A percentile compares a stretch with the other conserved stretches of the same genome.
These are phyloP conservation scores for Penicillium expansum DNA, from an alignment of 2,329 filamentous ascomycete genomes.

Conservation along the genomic window DNA sequence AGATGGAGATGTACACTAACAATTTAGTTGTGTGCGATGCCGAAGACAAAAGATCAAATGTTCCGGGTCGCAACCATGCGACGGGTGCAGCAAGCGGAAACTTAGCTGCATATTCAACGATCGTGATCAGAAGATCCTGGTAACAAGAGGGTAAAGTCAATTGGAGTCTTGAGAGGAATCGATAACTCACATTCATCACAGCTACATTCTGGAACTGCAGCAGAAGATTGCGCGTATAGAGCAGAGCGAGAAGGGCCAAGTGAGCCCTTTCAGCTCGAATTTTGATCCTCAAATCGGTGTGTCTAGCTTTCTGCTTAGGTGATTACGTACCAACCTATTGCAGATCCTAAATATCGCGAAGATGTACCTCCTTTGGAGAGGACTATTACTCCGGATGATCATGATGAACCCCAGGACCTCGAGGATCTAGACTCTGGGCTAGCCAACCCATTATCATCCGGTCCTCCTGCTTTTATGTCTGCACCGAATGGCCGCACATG, in stretches of 20 bases:
- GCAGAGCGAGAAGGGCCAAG: constrained; percentile 14
- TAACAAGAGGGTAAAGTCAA: constrained; percentile 45
- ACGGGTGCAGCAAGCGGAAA: constrained; percentile 46
- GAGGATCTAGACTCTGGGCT: constrained; percentile 36
- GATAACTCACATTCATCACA: constrained; percentile 14
- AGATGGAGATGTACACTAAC: not conserved
- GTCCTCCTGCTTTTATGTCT: constrained; percentile 44
- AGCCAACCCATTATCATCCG: constrained; percentile 45
- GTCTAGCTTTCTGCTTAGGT: not conserved
- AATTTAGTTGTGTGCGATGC: constrained; percentile 45
- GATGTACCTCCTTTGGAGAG: constrained; percentile 20
- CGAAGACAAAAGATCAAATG: constrained; percentile 49
- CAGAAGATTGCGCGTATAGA: constrained; percentile 28
- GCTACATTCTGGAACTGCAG: constrained; percentile 40
- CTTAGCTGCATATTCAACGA: constrained; percentile 46
- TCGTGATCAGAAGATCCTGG: constrained; percentile 50
- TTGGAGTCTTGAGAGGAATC: not conserved
- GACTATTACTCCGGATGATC: constrained; percentile 10
- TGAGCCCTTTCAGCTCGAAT: constrained; percentile 20
- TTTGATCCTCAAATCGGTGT: constrained; percentile 14
- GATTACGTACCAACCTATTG: constrained; percentile 2
- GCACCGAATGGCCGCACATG: constrained; percentile 45
- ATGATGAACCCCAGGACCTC: constrained; percentile 16
- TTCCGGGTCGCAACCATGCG: constrained; percentile 44
- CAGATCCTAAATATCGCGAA: constrained; percentile 19